Percentiles rank a stretch among this genome's conserved stretches.
These are phyloP conservation scores for Backusella liffmaniae DNA, from an alignment of 192 early-diverging fungal species.

Conservation along the genomic window DNA sequence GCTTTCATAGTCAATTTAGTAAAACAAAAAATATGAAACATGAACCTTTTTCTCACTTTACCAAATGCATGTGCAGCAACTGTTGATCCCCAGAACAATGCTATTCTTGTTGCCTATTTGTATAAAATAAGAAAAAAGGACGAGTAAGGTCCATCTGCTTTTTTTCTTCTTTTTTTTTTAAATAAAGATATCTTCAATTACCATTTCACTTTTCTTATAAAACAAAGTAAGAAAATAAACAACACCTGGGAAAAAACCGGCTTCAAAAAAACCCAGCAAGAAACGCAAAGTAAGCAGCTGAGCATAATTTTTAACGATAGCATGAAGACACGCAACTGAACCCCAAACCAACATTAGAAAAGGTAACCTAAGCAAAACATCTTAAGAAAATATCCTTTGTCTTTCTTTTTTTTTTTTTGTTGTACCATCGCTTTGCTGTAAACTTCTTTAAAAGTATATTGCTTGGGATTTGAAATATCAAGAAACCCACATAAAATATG, in stretches of 20 bases:
- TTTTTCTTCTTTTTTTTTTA: background rate
- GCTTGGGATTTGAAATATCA: slow-evolving; percentile 36
- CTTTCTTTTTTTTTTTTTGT: background rate
- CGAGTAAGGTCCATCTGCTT: background rate
- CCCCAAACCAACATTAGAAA: slow-evolving; percentile 33
- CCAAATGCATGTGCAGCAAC: slow-evolving; percentile 33
- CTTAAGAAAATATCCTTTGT: background rate
- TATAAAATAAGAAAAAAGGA: background rate
- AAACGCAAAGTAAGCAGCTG: slow-evolving; percentile 26
- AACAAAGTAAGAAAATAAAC: slow-evolving; percentile 31
- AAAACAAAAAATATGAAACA: background rate
- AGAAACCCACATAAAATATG: slow-evolving; percentile 33
- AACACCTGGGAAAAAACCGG: slow-evolving; percentile 34
- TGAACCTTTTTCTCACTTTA: background rate
- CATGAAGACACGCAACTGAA: slow-evolving; percentile 24
- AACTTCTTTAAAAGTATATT: slow-evolving; percentile 33
- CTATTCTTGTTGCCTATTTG: slow-evolving; percentile 31
- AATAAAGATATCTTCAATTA: background rate
- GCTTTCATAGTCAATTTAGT: slow-evolving; percentile 7
- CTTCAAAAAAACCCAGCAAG: slow-evolving; percentile 31
- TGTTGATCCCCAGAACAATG: slow-evolving; percentile 31
- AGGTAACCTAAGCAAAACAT: slow-evolving; percentile 20
- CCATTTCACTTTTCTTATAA: slow-evolving; percentile 34
- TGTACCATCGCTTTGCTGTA: slow-evolving; percentile 28
- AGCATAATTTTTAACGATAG: slow-evolving; percentile 18